Conservation (phyloP, 2,329 filamentous ascomycete species). For the Curvularia verruculosa region DNA sequence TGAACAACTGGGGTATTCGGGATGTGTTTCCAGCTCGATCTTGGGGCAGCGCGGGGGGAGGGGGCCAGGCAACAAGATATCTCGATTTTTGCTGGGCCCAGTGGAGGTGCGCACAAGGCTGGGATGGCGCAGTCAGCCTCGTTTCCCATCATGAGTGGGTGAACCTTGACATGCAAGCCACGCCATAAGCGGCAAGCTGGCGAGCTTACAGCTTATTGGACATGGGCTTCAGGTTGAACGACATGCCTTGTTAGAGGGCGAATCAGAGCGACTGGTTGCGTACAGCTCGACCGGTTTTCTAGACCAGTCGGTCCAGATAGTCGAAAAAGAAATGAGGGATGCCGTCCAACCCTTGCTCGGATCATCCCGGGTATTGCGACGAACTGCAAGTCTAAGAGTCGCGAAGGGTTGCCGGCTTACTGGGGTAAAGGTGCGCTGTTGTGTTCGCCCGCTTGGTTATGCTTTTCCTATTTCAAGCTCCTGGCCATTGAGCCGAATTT, state of each 20-base stretch:
- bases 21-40: slow-evolving; percentile 33
- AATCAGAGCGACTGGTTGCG: slow-evolving; percentile 37
- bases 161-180: slow-evolving; percentile 43
- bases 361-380: slow-evolving; percentile 35
- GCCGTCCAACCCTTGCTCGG: slow-evolving; percentile 40
- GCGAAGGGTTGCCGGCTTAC: slow-evolving; percentile 24
- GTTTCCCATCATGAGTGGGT: slow-evolving; percentile 47
- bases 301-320: slow-evolving; percentile 36
- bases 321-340: slow-evolving; percentile 40
- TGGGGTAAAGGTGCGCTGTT: slow-evolving; percentile 23
- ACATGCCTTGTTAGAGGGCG: slow-evolving; percentile 29
- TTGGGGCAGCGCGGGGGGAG: slow-evolving; percentile 39
- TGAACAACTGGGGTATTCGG: slow-evolving; percentile 27
- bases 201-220: slow-evolving; percentile 45
- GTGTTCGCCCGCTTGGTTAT: slow-evolving; percentile 33
- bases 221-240: slow-evolving; percentile 40
- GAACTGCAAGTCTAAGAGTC: slow-evolving; percentile 30
- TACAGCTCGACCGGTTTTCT: slow-evolving; percentile 29
- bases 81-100: slow-evolving; percentile 39
- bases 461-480: slow-evolving; percentile 30
- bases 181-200: slow-evolving; percentile 45
- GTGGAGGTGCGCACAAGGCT: slow-evolving; percentile 45
- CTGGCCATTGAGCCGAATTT: slow-evolving; percentile 17
- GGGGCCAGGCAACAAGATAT: slow-evolving; percentile 45
- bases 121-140: slow-evolving; percentile 48